These are phyloP conservation scores for Sporothrix brasiliensis DNA, from an alignment of 2,329 filamentous ascomycete genomes.

Conservation along the genomic window DNA sequence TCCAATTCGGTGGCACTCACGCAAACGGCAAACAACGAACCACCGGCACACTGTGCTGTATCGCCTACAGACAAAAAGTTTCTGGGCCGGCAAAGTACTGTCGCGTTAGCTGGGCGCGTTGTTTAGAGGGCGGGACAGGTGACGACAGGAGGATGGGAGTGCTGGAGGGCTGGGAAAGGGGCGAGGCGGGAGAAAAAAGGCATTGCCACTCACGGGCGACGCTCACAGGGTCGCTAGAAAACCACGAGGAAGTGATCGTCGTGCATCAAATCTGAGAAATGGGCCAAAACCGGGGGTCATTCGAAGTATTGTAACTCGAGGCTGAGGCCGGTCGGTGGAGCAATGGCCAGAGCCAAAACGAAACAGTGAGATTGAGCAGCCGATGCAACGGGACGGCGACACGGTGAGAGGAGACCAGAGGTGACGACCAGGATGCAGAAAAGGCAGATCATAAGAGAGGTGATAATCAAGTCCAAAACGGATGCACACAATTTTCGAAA, in stretches of 20 bases:
- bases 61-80: background rate
- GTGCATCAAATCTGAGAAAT: constrained; percentile 4
- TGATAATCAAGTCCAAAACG: constrained; percentile 7
- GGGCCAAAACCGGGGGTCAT: background rate
- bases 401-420: constrained; percentile 1
- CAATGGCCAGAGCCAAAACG: constrained; percentile 5
- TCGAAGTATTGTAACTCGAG: background rate
- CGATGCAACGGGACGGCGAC: constrained; percentile 7
- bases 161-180: constrained; percentile 4
- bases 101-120: constrained; percentile 28
- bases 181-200: constrained; percentile 1
- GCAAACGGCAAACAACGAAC: background rate
- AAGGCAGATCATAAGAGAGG: background rate
- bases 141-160: background rate
- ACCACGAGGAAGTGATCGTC: constrained; percentile 9
- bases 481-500: constrained; percentile 27
- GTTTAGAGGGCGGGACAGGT: constrained; percentile 25
- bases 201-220: background rate
- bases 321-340: constrained; percentile 15
- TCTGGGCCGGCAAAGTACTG: background rate
- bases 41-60: background rate
- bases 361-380: constrained; percentile 21
- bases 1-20: constrained; percentile 3
- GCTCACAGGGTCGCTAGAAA: background rate
- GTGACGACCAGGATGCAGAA: background rate